Evolutionary conservation across 2,329 filamentous ascomycete genomes (phyloP).

Genomic region (Monilinia fructigena): DNA sequence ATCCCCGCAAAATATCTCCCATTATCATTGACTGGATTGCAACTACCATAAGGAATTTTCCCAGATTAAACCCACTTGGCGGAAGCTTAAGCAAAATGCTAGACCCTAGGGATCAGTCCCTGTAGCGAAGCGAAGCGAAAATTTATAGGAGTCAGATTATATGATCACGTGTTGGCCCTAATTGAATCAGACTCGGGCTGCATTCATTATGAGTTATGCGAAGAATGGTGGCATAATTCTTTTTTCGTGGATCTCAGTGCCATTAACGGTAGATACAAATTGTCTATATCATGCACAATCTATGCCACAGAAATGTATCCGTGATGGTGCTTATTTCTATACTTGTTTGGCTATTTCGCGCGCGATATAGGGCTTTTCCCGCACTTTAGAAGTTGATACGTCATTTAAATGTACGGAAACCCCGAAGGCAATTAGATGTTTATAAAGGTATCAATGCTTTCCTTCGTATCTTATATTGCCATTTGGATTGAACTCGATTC

Average conservation of each 20-base stretch:
- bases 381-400: too few species aligned
- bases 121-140: not conserved
- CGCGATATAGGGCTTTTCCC: not conserved
- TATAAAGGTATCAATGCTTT: too few species aligned
- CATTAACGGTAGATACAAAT: not conserved
- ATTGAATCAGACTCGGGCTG: too few species aligned
- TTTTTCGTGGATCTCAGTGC: not conserved
- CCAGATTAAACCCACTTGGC: too few species aligned
- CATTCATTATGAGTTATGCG: not conserved
- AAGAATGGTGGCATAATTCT: not conserved
- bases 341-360: not conserved
- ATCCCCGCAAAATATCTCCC: too few species aligned
- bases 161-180: too few species aligned
- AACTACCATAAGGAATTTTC: too few species aligned
- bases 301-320: not conserved
- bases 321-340: not conserved
- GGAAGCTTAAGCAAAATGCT: too few species aligned
- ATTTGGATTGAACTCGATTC: not conserved
- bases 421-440: too few species aligned
- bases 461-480: too few species aligned
- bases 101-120: fast-evolving
- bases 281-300: not conserved
- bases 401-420: too few species aligned
- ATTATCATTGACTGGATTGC: too few species aligned
- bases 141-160: not conserved